Evolutionary conservation across 768 basidiomycete species (phyloP), one percentile per base, ranked within the genome.

Genomic region (Strobilomyces confusus): DNA sequence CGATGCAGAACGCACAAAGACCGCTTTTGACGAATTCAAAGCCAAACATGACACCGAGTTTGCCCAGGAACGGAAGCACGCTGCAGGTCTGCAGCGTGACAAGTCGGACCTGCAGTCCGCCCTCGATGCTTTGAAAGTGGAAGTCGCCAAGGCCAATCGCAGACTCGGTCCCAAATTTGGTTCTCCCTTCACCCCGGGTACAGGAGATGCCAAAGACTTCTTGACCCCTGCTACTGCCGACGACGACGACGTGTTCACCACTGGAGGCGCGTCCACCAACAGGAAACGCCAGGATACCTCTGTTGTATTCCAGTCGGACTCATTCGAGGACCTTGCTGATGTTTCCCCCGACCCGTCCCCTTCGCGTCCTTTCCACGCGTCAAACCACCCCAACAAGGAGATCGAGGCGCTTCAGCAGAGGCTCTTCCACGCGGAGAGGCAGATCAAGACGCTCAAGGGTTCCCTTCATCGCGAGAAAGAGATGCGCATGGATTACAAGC

Each of bases 21-120:
- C 72, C 41, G 65, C 78, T 6, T 70, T 87, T 20, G 84, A 86
- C 43, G 89, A 92, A 48, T 75, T 92, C 67, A 92, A 89, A 66
- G 79, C 82, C 49, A 95, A 93, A 68, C 94, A 98, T 64, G 95
- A 98, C 72, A 92, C 93, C 14, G 93, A 97, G 57, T 81, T 98
- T 53, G 97, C 95, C 4, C 87, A 90, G 55, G 89, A 92, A 61
- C 81, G 94, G 44, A 91, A 91, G 70, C 82, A 87, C 50, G 84
- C 89, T 2, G 95, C 95, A 1, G 86, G 89, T 23, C 77, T 98
- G 23, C 84, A 87, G 61, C 81, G 95, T 57, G 97, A 99, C 69
- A 95, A 95, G 75, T 86, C 84, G 25, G 95, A 99, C 61, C 75
- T 99, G 37, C 89, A 95, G 66, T 81, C 85, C 56, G 75, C 82